phyloP scores from a whole-genome alignment of 2,329 filamentous ascomycete genomes.

The Phaeosphaeria sp. region DNA sequence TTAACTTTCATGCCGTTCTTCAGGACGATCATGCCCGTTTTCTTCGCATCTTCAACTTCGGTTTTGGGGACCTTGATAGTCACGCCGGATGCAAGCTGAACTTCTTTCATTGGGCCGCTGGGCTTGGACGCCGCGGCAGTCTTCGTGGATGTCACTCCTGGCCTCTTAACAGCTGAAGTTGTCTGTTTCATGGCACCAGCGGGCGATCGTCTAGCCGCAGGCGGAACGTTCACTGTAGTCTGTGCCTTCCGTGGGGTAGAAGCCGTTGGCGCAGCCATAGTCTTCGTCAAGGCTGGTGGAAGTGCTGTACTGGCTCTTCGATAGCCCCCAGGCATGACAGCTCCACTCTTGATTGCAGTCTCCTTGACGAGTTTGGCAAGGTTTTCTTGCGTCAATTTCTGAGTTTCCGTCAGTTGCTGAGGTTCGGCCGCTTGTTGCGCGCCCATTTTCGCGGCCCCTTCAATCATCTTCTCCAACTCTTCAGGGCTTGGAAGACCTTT shows the following conservation, averaged over 20 bases:
- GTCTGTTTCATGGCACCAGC: conserved; percentile 11
- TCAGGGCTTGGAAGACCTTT: conserved; percentile 44
- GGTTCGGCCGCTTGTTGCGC: conserved; percentile 38
- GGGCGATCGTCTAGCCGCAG: conserved; percentile 20
- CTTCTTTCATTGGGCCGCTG: conserved; percentile 34
- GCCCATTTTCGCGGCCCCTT: conserved; percentile 42
- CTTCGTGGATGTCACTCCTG: conserved; percentile 12
- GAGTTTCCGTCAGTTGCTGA: conserved; percentile 32
- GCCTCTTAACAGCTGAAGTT: conserved; percentile 11
- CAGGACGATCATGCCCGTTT: conserved; percentile 37
- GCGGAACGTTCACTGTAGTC: conserved; percentile 29
- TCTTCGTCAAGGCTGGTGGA: conserved; percentile 31
- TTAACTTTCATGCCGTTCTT: conserved; percentile 39
- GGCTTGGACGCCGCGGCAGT: conserved; percentile 15
- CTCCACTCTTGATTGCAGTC: conserved; percentile 46
- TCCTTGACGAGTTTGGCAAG: conserved; percentile 47
- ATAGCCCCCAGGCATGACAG: conserved; percentile 39
- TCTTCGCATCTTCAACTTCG: conserved; percentile 40
- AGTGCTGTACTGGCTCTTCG: conserved; percentile 38
- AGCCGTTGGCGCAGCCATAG: conserved; percentile 23
- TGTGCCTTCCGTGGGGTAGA: conserved; percentile 28
- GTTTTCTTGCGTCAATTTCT: conserved; percentile 46
- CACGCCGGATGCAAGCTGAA: conserved; percentile 40
- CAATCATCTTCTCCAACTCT: conserved; percentile 47
- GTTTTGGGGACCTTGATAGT: conserved; percentile 42